Conservation (phyloP, 2,329 filamentous ascomycete species). For the Coleophoma crateriformis region DNA sequence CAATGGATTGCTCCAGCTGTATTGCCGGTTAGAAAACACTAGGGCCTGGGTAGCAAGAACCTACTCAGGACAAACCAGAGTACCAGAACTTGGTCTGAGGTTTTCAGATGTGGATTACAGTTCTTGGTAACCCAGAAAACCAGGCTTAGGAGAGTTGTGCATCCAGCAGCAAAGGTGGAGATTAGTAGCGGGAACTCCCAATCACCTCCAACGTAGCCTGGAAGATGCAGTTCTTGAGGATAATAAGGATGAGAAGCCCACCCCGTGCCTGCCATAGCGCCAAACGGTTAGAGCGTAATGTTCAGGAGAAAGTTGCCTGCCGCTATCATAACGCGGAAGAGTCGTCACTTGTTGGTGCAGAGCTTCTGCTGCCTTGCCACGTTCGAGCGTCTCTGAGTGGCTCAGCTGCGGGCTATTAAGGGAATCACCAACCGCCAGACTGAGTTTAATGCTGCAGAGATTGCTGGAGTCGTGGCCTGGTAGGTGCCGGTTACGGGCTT, state of each 20-base stretch:
- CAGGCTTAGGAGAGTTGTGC: constrained; percentile 11
- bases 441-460: too few relatives aligned
- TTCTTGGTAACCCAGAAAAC: constrained; percentile 8
- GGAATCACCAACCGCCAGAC: too few relatives aligned
- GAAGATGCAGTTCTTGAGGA: constrained; percentile 15
- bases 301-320: too few relatives aligned
- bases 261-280: neutral
- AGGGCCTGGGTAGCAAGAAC: constrained; percentile 1
- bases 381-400: too few relatives aligned
- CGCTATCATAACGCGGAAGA: too few relatives aligned
- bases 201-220: constrained; percentile 17
- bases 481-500: too few relatives aligned
- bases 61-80: constrained; percentile 24
- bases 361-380: too few relatives aligned
- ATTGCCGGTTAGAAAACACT: too few relatives aligned
- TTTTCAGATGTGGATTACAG: constrained; percentile 14
- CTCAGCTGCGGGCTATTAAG: too few relatives aligned
- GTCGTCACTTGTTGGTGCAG: too few relatives aligned
- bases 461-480: too few relatives aligned
- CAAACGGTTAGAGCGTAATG: too few relatives aligned
- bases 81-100: constrained; percentile 16
- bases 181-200: constrained; percentile 15
- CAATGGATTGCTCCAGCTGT: constrained; percentile 6
- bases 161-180: constrained; percentile 14
- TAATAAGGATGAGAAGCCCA: constrained; percentile 18